These are phyloP conservation scores for Alternaria brassicae DNA, from an alignment of 2,329 filamentous ascomycete genomes.

Conservation along the genomic window DNA sequence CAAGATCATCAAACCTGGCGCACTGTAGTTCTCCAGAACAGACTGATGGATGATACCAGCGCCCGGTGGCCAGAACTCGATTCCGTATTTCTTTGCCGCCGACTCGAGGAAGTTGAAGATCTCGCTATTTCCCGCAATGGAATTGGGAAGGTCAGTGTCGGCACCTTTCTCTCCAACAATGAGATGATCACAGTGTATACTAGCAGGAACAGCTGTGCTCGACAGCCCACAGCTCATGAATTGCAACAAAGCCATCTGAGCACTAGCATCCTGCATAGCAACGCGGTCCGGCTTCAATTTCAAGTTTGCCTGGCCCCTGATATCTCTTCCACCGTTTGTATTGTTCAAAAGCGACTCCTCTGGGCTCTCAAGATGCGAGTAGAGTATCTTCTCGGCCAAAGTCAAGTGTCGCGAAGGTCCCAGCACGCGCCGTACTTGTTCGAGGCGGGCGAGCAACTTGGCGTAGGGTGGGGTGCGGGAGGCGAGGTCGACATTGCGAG, in stretches of 20 bases:
- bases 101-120: conserved; percentile 98
- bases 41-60: conserved; percentile 79
- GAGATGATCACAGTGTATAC: conserved; percentile 76
- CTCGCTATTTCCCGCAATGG: conserved; percentile 91
- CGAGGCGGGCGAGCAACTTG: conserved; percentile 78
- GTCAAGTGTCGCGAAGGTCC: conserved; percentile 72
- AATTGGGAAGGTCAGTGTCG: conserved; percentile 80
- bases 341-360: conserved; percentile 85
- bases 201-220: conserved; percentile 89
- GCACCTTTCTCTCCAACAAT: conserved; percentile 73
- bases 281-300: conserved; percentile 97
- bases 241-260: conserved; percentile 97
- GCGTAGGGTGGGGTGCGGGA: conserved; percentile 78
- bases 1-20: conserved; percentile 98
- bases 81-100: conserved; percentile 64
- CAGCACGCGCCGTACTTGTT: conserved; percentile 76
- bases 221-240: conserved; percentile 97
- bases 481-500: conserved; percentile 50
- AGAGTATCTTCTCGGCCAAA: conserved; percentile 96
- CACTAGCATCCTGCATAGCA: conserved; percentile 98
- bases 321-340: conserved; percentile 82
- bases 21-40: conserved; percentile 95
- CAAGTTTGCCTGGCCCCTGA: conserved; percentile 88
- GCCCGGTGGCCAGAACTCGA: conserved; percentile 53
- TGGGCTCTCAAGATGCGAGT: conserved; percentile 88